A percentile compares a stretch with the other conserved stretches of the same genome.
Evolutionary conservation across 345 rosid species (phyloP).

Genomic region (Durio zibethinus): DNA sequence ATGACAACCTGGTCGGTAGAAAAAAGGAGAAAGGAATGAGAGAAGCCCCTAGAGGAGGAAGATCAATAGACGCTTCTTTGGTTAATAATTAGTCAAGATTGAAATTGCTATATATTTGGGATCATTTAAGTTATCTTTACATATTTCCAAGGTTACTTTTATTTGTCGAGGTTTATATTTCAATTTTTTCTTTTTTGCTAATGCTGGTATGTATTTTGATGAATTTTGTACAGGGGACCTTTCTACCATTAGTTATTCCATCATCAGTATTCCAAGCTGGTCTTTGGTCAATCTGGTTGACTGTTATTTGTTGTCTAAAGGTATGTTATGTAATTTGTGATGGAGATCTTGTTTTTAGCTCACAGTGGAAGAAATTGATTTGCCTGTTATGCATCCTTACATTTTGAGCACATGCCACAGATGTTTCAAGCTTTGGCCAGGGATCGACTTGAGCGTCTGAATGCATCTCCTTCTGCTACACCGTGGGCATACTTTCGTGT

Average conservation of each 20-base stretch:
- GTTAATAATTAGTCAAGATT: not conserved
- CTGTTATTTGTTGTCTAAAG: constrained; percentile 82
- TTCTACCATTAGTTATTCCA: constrained; percentile 85
- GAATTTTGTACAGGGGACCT: constrained; percentile 65
- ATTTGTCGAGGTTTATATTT: not conserved
- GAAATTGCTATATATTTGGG: constrained; percentile 1
- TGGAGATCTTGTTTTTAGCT: constrained; percentile 22
- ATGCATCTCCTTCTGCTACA: constrained; percentile 91
- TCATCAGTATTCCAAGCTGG: constrained; percentile 75
- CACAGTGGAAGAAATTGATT: not conserved
- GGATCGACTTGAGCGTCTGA: constrained; percentile 92
- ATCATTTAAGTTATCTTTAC: not conserved
- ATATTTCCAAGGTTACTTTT: not conserved
- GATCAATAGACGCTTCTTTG: not conserved
- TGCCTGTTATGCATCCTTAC: not conserved
- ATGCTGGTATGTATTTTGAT: constrained; percentile 6
- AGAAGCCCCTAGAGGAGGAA: not conserved
- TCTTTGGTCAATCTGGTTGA: constrained; percentile 89
- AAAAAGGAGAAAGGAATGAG: not conserved
- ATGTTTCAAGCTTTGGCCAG: constrained; percentile 99
- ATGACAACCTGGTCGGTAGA: not conserved
- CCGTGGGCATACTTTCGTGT: constrained; percentile 89
- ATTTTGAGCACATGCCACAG: constrained; percentile 26
- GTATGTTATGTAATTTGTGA: constrained; percentile 31
- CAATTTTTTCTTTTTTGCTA: not conserved